Evolutionary conservation across 306 rosid species (phyloP).

Genomic region (Arachis stenosperma): DNA sequence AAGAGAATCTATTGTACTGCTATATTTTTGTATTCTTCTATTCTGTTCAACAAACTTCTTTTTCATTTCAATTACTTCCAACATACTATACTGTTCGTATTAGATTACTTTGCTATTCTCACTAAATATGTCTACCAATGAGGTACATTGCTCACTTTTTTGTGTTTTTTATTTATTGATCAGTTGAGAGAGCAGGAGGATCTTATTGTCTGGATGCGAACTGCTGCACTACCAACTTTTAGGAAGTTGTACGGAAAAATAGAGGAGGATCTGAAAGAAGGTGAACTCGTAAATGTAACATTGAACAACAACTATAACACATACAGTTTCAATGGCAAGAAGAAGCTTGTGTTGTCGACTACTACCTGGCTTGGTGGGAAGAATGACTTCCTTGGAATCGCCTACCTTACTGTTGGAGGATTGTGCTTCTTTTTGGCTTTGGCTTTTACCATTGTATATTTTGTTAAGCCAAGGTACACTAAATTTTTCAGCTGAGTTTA

Average conservation of each 20-base stretch:
- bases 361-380: constrained; percentile 85
- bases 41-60: neutral
- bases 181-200: constrained; percentile 78
- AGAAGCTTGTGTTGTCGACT: constrained; percentile 78
- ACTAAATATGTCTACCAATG: constrained; percentile 21
- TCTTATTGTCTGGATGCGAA: constrained; percentile 88
- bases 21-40: too few species aligned
- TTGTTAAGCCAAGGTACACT: constrained; percentile 86
- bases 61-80: constrained; percentile 9
- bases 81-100: neutral
- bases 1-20: too few species aligned
- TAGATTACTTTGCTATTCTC: constrained; percentile 15
- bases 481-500: neutral
- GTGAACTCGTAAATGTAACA: constrained; percentile 48
- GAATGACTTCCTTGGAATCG: constrained; percentile 82
- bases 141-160: constrained; percentile 38
- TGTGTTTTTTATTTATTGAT: constrained; percentile 36
- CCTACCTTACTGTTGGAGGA: constrained; percentile 90
- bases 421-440: constrained; percentile 83
- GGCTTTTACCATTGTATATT: constrained; percentile 80
- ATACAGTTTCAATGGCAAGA: constrained; percentile 74
- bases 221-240: constrained; percentile 83
- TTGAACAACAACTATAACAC: constrained; percentile 66
- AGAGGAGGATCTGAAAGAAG: constrained; percentile 59
- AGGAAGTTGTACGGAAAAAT: constrained; percentile 78